Evolutionary conservation across 1,284 basidiomycete genomes (phyloP).

Genomic region (Pseudozyma pruni): DNA sequence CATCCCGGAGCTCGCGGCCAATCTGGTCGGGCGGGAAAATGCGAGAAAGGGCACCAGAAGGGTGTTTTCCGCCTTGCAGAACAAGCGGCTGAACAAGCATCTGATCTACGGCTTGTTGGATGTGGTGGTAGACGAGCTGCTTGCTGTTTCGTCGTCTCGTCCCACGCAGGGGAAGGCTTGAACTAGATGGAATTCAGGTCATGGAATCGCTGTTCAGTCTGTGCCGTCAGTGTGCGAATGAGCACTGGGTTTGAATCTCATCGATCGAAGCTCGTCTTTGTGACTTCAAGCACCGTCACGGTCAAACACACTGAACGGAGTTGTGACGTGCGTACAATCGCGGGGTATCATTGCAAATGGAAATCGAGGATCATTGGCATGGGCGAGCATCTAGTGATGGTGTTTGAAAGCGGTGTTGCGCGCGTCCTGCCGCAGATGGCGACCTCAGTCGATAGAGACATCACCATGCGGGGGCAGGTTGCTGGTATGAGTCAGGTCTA

Average conservation of each 20-base stretch:
- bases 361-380: background rate
- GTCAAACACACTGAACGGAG: no score
- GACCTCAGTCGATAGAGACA: slow-evolving; percentile 32
- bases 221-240: no score
- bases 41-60: slow-evolving; percentile 88
- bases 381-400: slow-evolving; percentile 2
- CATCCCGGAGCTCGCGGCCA: slow-evolving; percentile 94
- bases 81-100: slow-evolving; percentile 79
- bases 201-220: background rate
- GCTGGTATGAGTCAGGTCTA: slow-evolving; percentile 2
- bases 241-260: no score
- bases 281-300: no score
- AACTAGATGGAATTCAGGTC: background rate
- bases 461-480: slow-evolving; percentile 12
- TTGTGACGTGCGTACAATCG: background rate
- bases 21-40: slow-evolving; percentile 94
- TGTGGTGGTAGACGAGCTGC: slow-evolving; percentile 43
- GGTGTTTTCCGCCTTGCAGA: slow-evolving; percentile 91
- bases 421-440: background rate
- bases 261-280: no score
- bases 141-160: slow-evolving; percentile 8
- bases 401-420: background rate
- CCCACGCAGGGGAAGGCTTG: background rate
- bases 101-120: slow-evolving; percentile 53
- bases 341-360: slow-evolving; percentile 27